phyloP scores from a whole-genome alignment of 495 filamentous ascomycete species.

The Friedmanniomyces endolithicus region DNA sequence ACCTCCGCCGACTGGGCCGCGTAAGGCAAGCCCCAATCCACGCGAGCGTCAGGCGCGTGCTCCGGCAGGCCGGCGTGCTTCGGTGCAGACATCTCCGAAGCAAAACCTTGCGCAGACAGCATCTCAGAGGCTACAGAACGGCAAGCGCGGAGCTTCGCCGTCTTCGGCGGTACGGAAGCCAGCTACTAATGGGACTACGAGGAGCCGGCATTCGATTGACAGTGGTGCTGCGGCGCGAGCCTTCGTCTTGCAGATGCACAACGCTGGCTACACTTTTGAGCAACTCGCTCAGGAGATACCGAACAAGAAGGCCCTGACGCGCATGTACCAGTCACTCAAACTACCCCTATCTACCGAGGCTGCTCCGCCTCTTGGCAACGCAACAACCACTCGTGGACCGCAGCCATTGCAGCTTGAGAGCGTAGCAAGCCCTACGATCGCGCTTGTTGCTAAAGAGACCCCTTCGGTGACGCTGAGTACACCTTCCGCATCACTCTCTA shows the following conservation, averaged over 20 bases:
- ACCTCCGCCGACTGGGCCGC: slow-evolving; percentile 12
- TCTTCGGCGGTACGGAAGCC: not conserved
- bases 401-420: not conserved
- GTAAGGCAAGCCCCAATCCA: not conserved
- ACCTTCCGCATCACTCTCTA: not conserved
- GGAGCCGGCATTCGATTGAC: not conserved
- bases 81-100: not conserved
- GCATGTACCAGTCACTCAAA: slow-evolving; percentile 9
- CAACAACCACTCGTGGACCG: not conserved
- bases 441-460: not conserved
- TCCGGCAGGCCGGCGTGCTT: not conserved
- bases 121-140: not conserved
- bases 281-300: slow-evolving; percentile 9
- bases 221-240: not conserved
- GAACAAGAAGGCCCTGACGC: slow-evolving; percentile 5
- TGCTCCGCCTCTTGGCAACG: not conserved
- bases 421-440: not conserved
- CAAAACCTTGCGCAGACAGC: not conserved
- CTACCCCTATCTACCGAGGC: not conserved
- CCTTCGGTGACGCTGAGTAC: too few relatives aligned
- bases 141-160: not conserved
- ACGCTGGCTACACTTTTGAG: slow-evolving; percentile 17
- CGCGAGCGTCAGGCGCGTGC: not conserved
- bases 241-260: slow-evolving; percentile 13
- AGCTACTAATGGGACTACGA: not conserved